phyloP scores from a whole-genome alignment of 768 basidiomycete genomes.

The Tylopilus cervinicoccineus region DNA sequence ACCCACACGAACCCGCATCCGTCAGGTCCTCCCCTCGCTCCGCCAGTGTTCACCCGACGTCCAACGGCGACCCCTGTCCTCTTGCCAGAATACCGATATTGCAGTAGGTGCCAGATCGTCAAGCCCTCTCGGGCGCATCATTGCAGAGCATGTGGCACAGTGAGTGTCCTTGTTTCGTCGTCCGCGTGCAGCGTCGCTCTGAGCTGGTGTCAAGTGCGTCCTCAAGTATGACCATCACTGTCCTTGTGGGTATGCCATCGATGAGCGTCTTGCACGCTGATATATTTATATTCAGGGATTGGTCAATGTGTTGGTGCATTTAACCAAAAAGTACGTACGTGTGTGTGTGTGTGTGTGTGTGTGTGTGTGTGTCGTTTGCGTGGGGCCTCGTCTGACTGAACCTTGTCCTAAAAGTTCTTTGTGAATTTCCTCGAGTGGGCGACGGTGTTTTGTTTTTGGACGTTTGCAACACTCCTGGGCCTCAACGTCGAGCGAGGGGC shows the following conservation, averaged over 20 bases:
- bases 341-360: no score
- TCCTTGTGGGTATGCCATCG: slow-evolving; percentile 55
- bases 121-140: slow-evolving; percentile 80
- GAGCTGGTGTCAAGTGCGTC: slow-evolving; percentile 52
- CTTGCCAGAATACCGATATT: slow-evolving; percentile 64
- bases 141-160: slow-evolving; percentile 79
- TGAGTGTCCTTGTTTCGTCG: slow-evolving; percentile 34
- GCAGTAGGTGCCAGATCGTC: slow-evolving; percentile 54
- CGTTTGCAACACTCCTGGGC: slow-evolving; percentile 55
- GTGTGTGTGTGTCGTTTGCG: slow-evolving; percentile 26
- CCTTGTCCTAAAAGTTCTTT: slow-evolving; percentile 57
- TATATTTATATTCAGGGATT: slow-evolving; percentile 53
- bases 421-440: slow-evolving; percentile 73
- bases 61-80: slow-evolving; percentile 47
- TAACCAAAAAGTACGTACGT: slow-evolving; percentile 92
- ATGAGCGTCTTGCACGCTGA: not conserved
- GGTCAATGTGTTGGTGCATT: slow-evolving; percentile 92
- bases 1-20: slow-evolving; percentile 11
- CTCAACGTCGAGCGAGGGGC: slow-evolving; percentile 39
- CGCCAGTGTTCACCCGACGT: slow-evolving; percentile 23
- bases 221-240: slow-evolving; percentile 88
- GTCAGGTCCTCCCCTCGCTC: slow-evolving; percentile 4
- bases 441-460: slow-evolving; percentile 56
- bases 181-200: not conserved
- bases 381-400: not conserved